phyloP scores from a whole-genome alignment of 2,329 filamentous ascomycete species.

The Cadophora luteo-olivacea region DNA sequence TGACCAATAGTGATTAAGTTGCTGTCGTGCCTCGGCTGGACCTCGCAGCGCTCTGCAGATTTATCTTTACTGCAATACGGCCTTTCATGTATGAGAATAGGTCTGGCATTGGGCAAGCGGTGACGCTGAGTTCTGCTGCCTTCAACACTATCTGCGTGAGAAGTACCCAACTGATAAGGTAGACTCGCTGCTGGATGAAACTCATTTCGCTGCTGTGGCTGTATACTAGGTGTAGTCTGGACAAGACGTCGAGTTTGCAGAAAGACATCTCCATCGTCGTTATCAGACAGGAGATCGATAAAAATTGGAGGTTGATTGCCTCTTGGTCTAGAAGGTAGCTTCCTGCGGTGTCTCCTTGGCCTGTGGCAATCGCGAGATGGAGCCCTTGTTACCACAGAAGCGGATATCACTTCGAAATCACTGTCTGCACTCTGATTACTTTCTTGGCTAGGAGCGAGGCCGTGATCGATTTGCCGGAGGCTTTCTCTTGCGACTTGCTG shows the following conservation, averaged over 20 bases:
- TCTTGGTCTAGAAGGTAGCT: not conserved
- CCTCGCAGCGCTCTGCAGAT: not conserved
- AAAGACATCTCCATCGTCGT: constrained; percentile 20
- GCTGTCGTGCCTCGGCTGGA: not conserved
- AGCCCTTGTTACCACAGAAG: not conserved
- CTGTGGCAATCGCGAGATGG: not conserved
- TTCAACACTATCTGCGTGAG: not conserved
- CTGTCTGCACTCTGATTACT: not conserved
- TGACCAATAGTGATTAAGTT: too few species aligned
- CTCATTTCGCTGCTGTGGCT: not conserved
- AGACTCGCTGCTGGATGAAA: not conserved
- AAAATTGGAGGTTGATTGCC: not conserved
- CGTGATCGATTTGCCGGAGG: not conserved
- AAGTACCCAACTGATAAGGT: not conserved
- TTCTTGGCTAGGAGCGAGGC: not conserved
- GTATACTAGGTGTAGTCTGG: too few species aligned
- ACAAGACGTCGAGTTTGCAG: not conserved
- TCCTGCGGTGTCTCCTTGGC: not conserved
- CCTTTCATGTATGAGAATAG: not conserved
- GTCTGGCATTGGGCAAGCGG: not conserved
- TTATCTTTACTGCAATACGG: not conserved
- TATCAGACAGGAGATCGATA: constrained; percentile 27
- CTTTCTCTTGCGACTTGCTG: not conserved
- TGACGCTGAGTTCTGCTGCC: not conserved
- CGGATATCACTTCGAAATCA: not conserved